Evolutionary conservation across 805 yeast species (phyloP).

Genomic region (Sugiyamaella lignohabitans): DNA sequence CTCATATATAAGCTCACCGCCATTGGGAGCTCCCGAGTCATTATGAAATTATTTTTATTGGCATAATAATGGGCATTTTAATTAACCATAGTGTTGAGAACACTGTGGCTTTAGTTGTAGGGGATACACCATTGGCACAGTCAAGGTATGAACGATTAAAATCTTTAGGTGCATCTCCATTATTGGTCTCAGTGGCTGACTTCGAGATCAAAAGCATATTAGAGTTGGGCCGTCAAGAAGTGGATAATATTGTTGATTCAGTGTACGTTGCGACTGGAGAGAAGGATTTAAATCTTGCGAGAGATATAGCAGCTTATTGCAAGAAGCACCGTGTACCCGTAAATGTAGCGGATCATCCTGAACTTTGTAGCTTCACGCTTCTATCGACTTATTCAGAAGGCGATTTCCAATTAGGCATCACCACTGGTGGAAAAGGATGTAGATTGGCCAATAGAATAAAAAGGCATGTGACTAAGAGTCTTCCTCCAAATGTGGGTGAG

Average conservation of each 20-base stretch:
- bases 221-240: constrained; percentile 51
- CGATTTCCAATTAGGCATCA: constrained; percentile 71
- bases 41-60: too few species aligned
- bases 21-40: neutral
- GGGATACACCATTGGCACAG: constrained; percentile 41
- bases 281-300: constrained; percentile 28
- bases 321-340: constrained; percentile 66
- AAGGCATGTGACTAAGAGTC: constrained; percentile 52
- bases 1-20: neutral
- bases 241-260: constrained; percentile 61
- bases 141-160: constrained; percentile 43
- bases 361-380: constrained; percentile 66
- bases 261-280: constrained; percentile 56
- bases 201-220: neutral
- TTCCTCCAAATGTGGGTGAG: constrained; percentile 66
- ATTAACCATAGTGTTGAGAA: constrained; percentile 25
- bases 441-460: constrained; percentile 73
- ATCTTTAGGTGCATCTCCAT: constrained; percentile 7
- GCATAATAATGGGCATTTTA: constrained; percentile 13
- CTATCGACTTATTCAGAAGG: constrained; percentile 68
- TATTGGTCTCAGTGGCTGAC: neutral
- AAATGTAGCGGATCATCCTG: constrained; percentile 69
- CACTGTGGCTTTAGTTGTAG: constrained; percentile 55
- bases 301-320: constrained; percentile 46
- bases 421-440: constrained; percentile 88